Evolutionary conservation across 768 basidiomycete genomes (phyloP).

Genomic region (Vararia minispora): DNA sequence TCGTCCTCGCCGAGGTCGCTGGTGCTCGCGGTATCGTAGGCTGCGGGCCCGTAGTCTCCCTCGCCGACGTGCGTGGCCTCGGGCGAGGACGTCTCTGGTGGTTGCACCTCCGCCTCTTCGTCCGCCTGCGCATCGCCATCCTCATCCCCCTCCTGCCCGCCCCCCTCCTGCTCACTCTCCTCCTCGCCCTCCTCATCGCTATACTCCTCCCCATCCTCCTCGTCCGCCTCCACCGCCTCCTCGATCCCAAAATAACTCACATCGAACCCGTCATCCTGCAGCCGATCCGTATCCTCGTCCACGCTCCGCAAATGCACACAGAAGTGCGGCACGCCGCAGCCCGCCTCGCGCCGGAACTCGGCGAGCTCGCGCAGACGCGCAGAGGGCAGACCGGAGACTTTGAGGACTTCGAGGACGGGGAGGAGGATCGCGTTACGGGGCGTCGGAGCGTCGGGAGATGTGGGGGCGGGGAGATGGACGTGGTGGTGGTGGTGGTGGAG

Average conservation of each 20-base stretch:
- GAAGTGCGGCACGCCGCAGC: not conserved
- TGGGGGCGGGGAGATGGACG: not conserved
- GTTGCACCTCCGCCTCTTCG: too few relatives aligned
- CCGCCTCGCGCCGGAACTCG: not conserved
- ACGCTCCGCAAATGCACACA: not conserved
- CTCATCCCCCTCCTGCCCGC: too few relatives aligned
- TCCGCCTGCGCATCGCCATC: too few relatives aligned
- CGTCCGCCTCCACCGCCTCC: conserved; percentile 5
- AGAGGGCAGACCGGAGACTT: conserved; percentile 2
- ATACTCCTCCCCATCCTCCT: not conserved
- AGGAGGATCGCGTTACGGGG: not conserved
- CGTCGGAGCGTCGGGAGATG: not conserved
- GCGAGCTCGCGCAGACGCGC: not conserved
- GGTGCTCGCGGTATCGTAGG: too few relatives aligned
- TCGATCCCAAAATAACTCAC: conserved; percentile 6
- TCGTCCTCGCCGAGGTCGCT: too few relatives aligned
- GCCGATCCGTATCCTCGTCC: not conserved
- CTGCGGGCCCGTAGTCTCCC: too few relatives aligned
- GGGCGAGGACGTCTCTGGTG: too few relatives aligned
- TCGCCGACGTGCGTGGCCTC: too few relatives aligned
- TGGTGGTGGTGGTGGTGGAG: not conserved
- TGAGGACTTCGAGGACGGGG: conserved; percentile 2
- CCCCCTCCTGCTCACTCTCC: too few relatives aligned
- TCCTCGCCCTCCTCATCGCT: not conserved
- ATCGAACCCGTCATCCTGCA: not conserved